Evolutionary conservation across 805 yeast species (phyloP).

Genomic region (Maudiozyma barnettii): DNA sequence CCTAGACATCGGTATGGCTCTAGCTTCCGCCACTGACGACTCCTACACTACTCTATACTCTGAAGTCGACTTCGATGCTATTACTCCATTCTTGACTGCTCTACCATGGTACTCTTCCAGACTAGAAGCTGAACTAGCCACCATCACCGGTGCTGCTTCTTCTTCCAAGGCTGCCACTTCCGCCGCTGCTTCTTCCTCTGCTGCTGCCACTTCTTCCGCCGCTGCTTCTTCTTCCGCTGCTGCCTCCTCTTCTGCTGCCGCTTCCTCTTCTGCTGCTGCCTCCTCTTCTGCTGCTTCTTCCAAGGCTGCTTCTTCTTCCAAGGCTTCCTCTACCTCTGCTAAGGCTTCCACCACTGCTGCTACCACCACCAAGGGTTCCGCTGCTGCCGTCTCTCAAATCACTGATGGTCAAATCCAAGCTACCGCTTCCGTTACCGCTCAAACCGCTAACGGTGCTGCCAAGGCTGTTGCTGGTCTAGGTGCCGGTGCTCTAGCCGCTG

Average conservation of each 20-base stretch:
- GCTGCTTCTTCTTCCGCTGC: slow-evolving; percentile 4
- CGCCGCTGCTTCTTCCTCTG: slow-evolving; percentile 5
- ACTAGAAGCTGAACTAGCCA: slow-evolving; percentile 12
- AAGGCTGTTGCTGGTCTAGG: slow-evolving; percentile 15
- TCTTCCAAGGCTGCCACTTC: slow-evolving; percentile 4
- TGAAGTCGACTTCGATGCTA: slow-evolving; percentile 23
- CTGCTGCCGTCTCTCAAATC: slow-evolving; percentile 14
- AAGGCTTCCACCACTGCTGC: slow-evolving; percentile 8
- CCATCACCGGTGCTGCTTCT: slow-evolving; percentile 6
- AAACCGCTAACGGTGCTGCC: slow-evolving; percentile 18
- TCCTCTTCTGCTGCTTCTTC: slow-evolving; percentile 1
- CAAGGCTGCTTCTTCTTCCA: slow-evolving; percentile 1
- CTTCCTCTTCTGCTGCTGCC: slow-evolving; percentile 3
- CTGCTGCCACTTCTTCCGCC: slow-evolving; percentile 8
- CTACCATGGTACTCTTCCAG: slow-evolving; percentile 31
- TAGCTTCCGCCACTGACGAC: slow-evolving; percentile 25
- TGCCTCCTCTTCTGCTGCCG: slow-evolving; percentile 3
- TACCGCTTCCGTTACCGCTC: slow-evolving; percentile 5
- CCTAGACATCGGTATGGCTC: slow-evolving; percentile 15
- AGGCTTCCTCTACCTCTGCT: slow-evolving; percentile 1
- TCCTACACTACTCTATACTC: slow-evolving; percentile 28
- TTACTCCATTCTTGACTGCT: slow-evolving; percentile 22
- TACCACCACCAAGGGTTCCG: slow-evolving; percentile 1
- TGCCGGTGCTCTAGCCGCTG: slow-evolving; percentile 18
- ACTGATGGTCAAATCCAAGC: slow-evolving; percentile 11